Evolutionary conservation across 2,329 filamentous ascomycete genomes (phyloP), one percentile per base, ranked within the genome.

Genomic region (Pezicula radicicola): DNA sequence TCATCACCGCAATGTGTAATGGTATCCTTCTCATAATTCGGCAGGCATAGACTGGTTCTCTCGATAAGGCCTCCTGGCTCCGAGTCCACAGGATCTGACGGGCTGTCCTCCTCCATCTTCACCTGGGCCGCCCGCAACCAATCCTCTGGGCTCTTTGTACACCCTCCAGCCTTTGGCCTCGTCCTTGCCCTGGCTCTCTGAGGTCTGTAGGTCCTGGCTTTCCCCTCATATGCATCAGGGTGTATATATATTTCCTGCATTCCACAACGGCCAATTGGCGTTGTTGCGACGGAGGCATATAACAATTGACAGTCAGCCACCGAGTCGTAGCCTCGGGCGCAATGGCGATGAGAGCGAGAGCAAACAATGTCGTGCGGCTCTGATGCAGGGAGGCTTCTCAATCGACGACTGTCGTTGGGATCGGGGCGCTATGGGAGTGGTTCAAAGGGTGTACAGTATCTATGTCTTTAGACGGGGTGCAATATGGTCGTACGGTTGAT

Each of bases 1-100:
- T 57, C 53, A 39, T 66, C 62, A 6, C 64, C 63, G 28, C 45
- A 49, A 53, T 67, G 64, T 8, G 62, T 33, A 37, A 66, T 57
- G 0, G 57, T 49, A 51, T 60, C 55, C 37, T 54, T 58, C 39
- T 35, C 49, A 21, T 60, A 62, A 42, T 62, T 50, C 0, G 65
- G 63, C 35, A 67, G 50, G 43, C 65, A 67, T 9, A 67, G 52
- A 2, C 59, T 62, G n/a, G 54, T 30, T 53, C 65, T 55, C 16
- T 65, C 56, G 39, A 65, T 55, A 10, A 61, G 39, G 7, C 46
- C 49, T 21, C 60, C 60, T 18, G 41, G 25, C 46, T 25, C 25
- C 21, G n/a, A 16, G 21, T 45, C 42, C 2, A 45, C 35, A 30
- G 53, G 27, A 46, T 55, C 50, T 49, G 46, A 33, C 35, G 16